phyloP scores from a whole-genome alignment of 2,329 filamentous ascomycete genomes.

The Thelonectria rubi region DNA sequence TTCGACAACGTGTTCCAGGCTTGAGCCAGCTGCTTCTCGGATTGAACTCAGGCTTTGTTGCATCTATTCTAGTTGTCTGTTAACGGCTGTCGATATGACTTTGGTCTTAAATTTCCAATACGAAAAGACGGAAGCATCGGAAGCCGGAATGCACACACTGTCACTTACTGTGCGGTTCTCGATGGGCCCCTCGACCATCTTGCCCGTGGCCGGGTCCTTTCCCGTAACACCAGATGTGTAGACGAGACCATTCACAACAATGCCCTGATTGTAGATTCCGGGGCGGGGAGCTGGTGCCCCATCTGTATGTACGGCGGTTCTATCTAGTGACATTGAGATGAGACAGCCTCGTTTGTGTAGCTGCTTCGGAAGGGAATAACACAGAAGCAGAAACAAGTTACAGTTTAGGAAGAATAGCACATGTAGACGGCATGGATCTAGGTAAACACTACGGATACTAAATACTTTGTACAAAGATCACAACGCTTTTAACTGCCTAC shows the following conservation, averaged over 20 bases:
- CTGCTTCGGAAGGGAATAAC: not conserved
- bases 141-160: no score
- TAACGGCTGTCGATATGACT: not conserved
- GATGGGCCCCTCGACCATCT: conserved; percentile 69
- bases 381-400: not conserved
- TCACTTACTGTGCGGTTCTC: conserved; percentile 64
- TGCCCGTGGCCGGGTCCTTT: conserved; percentile 61
- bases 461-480: not conserved
- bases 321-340: conserved; percentile 5
- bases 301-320: conserved; percentile 29
- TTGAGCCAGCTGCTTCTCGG: conserved; percentile 71
- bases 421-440: no score
- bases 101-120: no score
- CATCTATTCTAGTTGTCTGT: conserved; percentile 57
- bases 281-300: conserved; percentile 25
- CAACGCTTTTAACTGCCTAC: not conserved
- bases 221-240: conserved; percentile 76
- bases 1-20: conserved; percentile 71
- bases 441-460: no score
- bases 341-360: not conserved
- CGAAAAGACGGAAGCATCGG: no score
- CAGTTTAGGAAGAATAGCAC: no score
- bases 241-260: conserved; percentile 66
- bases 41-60: conserved; percentile 74
- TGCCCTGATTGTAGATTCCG: conserved; percentile 24